Conservation (phyloP, 208 protist species). For the Kentomonas sorsogonicus region DNA sequence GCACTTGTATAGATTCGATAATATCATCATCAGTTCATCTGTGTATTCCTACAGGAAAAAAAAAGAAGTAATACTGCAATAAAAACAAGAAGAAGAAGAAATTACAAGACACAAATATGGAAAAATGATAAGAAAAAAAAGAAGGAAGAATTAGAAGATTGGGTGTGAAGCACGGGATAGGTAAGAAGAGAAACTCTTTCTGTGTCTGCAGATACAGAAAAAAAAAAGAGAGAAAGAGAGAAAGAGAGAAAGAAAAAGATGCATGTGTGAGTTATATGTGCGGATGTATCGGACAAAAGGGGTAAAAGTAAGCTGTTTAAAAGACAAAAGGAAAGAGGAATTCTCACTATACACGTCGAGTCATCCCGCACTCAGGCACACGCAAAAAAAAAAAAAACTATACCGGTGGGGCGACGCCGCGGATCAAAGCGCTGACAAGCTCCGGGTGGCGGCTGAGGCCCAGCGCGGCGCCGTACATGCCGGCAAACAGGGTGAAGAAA, state of each 20-base stretch:
- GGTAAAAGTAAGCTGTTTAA: too few relatives aligned
- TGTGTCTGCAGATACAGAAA: background rate
- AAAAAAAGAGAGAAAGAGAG: background rate
- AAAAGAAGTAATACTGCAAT: conserved; percentile 8
- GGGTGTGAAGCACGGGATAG: background rate
- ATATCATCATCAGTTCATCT: too few relatives aligned
- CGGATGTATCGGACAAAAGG: too few relatives aligned
- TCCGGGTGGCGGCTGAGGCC: conserved; percentile 11
- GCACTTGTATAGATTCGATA: too few relatives aligned
- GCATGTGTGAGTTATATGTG: too few relatives aligned
- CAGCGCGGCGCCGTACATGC: conserved; percentile 2
- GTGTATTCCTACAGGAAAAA: conserved; percentile 5
- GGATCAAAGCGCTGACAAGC: conserved; percentile 2
- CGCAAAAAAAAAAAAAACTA: too few relatives aligned
- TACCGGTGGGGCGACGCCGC: too few relatives aligned
- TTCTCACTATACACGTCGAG: too few relatives aligned
- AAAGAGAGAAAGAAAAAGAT: background rate
- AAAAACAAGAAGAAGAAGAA: conserved; percentile 14
- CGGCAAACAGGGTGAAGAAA: too few relatives aligned
- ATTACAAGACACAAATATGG: conserved; percentile 3
- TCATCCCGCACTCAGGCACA: too few relatives aligned
- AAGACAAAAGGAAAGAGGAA: too few relatives aligned
- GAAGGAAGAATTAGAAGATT: conserved; percentile 7
- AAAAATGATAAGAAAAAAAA: conserved; percentile 17
- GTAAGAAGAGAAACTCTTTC: background rate